Evolutionary conservation across 2,329 filamentous ascomycete species (phyloP).

Genomic region (Aspergillus aculeatinus): DNA sequence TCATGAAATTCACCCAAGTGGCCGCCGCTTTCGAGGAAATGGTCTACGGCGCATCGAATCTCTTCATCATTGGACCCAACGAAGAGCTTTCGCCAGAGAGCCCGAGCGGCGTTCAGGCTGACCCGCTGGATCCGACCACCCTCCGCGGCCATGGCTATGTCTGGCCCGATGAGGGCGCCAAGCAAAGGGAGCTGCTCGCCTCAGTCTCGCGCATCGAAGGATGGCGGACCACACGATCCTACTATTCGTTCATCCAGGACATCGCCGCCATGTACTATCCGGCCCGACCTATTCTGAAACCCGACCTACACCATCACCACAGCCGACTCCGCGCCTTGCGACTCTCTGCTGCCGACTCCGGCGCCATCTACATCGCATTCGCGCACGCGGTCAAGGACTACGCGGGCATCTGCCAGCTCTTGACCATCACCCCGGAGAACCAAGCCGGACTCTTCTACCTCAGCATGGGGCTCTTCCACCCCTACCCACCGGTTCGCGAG

Average conservation of each 20-base stretch:
- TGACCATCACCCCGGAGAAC: constrained; percentile 78
- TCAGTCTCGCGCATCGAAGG: constrained; percentile 93
- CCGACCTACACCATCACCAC: constrained; percentile 85
- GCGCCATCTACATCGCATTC: constrained; percentile 81
- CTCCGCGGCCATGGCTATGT: constrained; percentile 88
- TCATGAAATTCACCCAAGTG: constrained; percentile 89
- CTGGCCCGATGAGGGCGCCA: constrained; percentile 80
- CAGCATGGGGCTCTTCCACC: constrained; percentile 87
- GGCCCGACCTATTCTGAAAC: constrained; percentile 40
- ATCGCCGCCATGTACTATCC: constrained; percentile 41
- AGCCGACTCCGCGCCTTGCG: constrained; percentile 84
- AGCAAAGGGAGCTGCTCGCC: constrained; percentile 81
- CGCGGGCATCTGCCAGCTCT: constrained; percentile 79
- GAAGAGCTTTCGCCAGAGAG: constrained; percentile 58
- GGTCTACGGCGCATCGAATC: constrained; percentile 87
- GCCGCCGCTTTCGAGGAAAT: constrained; percentile 92
- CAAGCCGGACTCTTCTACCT: constrained; percentile 90
- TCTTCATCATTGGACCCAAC: constrained; percentile 75
- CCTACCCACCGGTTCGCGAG: constrained; percentile 73
- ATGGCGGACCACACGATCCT: constrained; percentile 92
- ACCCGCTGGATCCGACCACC: constrained; percentile 48
- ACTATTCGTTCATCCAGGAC: constrained; percentile 89
- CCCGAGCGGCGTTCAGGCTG: constrained; percentile 40
- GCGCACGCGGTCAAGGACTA: constrained; percentile 73
- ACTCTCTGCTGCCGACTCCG: constrained; percentile 71